phyloP scores from a whole-genome alignment of 768 basidiomycete genomes.

The Termitomyces heimii region DNA sequence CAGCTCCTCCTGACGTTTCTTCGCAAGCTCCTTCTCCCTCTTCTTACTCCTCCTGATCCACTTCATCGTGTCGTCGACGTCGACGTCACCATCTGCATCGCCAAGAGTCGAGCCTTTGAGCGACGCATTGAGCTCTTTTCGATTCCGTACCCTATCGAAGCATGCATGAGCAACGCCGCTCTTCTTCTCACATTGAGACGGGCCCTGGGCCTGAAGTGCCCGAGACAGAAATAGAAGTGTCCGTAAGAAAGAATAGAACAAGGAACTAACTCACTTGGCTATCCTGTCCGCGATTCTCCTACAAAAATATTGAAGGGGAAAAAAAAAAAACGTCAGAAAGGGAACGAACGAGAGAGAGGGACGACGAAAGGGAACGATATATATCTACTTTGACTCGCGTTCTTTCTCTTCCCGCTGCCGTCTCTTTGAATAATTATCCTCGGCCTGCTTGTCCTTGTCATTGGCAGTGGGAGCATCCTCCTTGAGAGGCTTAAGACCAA shows the following conservation, averaged over 20 bases:
- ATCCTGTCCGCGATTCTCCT: slow-evolving; percentile 73
- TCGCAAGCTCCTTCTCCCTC: slow-evolving; percentile 82
- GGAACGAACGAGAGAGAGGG: slow-evolving; percentile 16
- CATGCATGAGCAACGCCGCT: slow-evolving; percentile 36
- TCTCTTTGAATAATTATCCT: slow-evolving; percentile 75
- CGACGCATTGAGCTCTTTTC: slow-evolving; percentile 85
- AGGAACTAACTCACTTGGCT: slow-evolving; percentile 77
- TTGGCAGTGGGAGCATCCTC: slow-evolving; percentile 70
- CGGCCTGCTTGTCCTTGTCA: slow-evolving; percentile 78
- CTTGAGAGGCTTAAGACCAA: slow-evolving; percentile 90
- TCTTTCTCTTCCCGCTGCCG: slow-evolving; percentile 67
- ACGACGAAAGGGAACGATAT: slow-evolving; percentile 7
- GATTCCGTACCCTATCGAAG: slow-evolving; percentile 80
- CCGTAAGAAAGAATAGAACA: slow-evolving; percentile 20
- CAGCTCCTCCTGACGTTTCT: slow-evolving; percentile 74
- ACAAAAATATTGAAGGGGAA: slow-evolving; percentile 6
- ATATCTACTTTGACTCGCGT: slow-evolving; percentile 66
- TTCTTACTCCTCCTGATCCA: slow-evolving; percentile 95
- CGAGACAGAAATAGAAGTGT: slow-evolving; percentile 43
- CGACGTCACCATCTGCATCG: slow-evolving; percentile 70
- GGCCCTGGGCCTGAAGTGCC: slow-evolving; percentile 30
- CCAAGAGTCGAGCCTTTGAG: slow-evolving; percentile 92
- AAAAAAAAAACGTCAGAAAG: slow-evolving; percentile 17
- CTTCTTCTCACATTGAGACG: slow-evolving; percentile 15
- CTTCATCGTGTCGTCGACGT: slow-evolving; percentile 72